Conservation (phyloP, 1,284 basidiomycete genomes). For the Rugosomyces carneus region DNA sequence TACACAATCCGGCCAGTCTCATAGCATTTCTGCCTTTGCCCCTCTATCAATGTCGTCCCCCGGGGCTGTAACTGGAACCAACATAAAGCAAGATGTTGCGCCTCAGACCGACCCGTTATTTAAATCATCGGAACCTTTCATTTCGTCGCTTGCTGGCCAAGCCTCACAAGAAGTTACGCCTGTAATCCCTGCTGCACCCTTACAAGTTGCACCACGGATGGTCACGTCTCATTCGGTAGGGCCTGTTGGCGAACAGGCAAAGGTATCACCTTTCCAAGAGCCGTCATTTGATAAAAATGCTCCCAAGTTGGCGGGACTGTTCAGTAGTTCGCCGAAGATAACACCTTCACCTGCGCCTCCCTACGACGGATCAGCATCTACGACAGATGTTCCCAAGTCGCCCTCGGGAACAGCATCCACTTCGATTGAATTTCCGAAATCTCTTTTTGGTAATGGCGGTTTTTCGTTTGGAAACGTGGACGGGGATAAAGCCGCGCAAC, state of each 20-base stretch:
- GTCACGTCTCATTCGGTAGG: background rate
- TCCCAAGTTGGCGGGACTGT: conserved; percentile 1
- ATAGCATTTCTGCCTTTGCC: background rate
- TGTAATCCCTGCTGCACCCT: background rate
- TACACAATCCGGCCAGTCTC: background rate
- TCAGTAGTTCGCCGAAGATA: conserved; percentile 2
- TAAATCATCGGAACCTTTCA: conserved; percentile 5
- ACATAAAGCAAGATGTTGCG: background rate
- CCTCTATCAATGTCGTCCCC: background rate
- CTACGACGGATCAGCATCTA: conserved; percentile 10
- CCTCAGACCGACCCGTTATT: background rate
- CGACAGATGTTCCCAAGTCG: conserved; percentile 16
- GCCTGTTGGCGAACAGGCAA: conserved; percentile 5
- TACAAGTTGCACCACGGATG: background rate
- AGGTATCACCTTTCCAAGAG: conserved; percentile 8
- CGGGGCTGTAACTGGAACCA: background rate
- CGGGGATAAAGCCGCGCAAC: conserved; percentile 1
- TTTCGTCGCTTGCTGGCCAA: conserved; percentile 1
- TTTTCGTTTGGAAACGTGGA: conserved; percentile 18
- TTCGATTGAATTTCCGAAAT: conserved; percentile 17
- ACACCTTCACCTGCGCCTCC: conserved; percentile 10
- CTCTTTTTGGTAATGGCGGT: conserved; percentile 15
- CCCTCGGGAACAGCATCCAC: conserved; percentile 15
- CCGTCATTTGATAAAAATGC: conserved; percentile 11
- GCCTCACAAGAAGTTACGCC: conserved; percentile 5